These are phyloP conservation scores for Phaeophleospora eucalypticola DNA, from an alignment of 2,329 filamentous ascomycete genomes.

Conservation along the genomic window DNA sequence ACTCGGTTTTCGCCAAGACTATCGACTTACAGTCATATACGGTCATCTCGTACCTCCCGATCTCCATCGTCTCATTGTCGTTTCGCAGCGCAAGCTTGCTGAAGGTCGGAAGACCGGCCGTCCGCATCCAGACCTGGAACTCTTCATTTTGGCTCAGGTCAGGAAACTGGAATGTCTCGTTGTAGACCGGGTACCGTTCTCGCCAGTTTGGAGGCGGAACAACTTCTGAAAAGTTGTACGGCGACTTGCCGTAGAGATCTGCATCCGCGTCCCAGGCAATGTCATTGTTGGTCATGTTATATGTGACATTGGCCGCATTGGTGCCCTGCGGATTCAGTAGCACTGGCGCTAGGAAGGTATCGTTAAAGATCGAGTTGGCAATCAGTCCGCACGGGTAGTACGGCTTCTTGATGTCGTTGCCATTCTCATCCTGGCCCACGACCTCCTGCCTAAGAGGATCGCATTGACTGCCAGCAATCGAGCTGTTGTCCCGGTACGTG, in stretches of 20 bases:
- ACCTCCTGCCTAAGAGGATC: conserved; percentile 56
- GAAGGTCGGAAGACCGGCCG: conserved; percentile 87
- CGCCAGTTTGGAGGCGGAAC: conserved; percentile 85
- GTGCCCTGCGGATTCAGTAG: conserved; percentile 53
- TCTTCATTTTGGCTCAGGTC: conserved; percentile 71
- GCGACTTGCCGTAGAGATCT: conserved; percentile 67
- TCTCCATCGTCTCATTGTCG: conserved; percentile 61
- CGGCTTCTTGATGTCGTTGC: conserved; percentile 51
- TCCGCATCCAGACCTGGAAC: conserved; percentile 99
- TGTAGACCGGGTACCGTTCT: conserved; percentile 64
- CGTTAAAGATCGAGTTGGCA: conserved; percentile 96
- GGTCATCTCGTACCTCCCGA: conserved; percentile 70
- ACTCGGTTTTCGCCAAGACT: conserved; percentile 7
- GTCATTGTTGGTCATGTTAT: conserved; percentile 69
- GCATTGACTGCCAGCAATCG: conserved; percentile 68
- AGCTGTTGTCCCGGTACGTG: conserved; percentile 53
- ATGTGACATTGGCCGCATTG: conserved; percentile 47
- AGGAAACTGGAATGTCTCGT: conserved; percentile 65
- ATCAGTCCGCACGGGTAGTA: conserved; percentile 96
- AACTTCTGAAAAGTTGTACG: conserved; percentile 63
- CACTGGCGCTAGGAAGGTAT: conserved; percentile 69
- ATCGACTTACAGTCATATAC: conserved; percentile 73
- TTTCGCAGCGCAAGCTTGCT: conserved; percentile 90
- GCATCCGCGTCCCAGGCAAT: conserved; percentile 87
- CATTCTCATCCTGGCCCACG: conserved; percentile 17